Base-by-base conservation (phyloP, 352 stramenopile species). In the Phytophthora citricola region DNA sequence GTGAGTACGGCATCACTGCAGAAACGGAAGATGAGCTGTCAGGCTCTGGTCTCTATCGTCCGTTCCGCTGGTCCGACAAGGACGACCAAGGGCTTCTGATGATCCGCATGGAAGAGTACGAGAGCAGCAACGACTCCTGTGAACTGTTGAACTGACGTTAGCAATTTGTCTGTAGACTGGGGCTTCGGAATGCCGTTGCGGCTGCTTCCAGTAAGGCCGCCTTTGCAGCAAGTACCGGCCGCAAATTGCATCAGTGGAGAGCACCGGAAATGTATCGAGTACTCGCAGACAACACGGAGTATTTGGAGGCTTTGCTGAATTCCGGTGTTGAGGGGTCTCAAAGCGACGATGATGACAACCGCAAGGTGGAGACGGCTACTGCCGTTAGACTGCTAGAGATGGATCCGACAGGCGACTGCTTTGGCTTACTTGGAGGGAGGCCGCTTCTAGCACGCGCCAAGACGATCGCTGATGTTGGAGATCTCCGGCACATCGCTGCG, bases 381-480 rank as follows among this genome's bases (percentile, higher is more conserved):
- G 4, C 6, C 0, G 11, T 55, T n/a, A 27, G 62, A 58, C 40
- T 69, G 43, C 22, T 78, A 2, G 57, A 81, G 6, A 46, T 56
- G 10, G 60, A 80, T 26, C 58, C 75, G 5, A 59, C 73, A 47
- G 81, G 79, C 14, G 79, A 89, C 53, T 87, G 71, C 49, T 85
- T 90, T 44, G 77, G 79, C 1, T 58, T 89, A 5, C 60, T 86
- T 2, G 70, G 75, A 10, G 75, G 72, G 5, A 78, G 54, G 11
- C 78, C 73, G 14, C 55, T 90, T 38, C 52, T 87, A 22, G 65
- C 73, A 7, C 77, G 81, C 1, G 60, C 66, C 2, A 87, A 89
- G 34, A 79, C 56, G 1, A 81, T 89, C 14, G 62, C 66, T 3
- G 81, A 90, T 38, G 38, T 83, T 15, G 8, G 56, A 8, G 63